Percentiles rank a stretch among this genome's conserved stretches.
phyloP scores from a whole-genome alignment of 345 rosid genomes.

The Brassica nigra region DNA sequence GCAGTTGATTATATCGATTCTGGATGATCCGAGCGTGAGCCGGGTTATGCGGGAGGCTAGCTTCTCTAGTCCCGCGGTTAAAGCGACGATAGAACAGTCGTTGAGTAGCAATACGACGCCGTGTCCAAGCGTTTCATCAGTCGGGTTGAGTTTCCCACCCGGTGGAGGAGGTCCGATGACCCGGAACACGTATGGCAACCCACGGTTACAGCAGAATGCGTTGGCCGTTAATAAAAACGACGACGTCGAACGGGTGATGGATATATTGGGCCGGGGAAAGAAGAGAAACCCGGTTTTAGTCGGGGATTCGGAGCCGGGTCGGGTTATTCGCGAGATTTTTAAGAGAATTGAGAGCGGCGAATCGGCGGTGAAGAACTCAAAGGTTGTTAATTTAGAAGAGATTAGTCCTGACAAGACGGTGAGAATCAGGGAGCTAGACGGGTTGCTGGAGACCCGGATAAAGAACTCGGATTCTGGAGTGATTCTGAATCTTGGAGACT shows the following conservation, averaged over 20 bases:
- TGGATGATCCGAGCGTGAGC: slow-evolving; percentile 98
- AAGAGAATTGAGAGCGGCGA: slow-evolving; percentile 64
- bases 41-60: slow-evolving; percentile 99
- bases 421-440: slow-evolving; percentile 57
- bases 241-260: slow-evolving; percentile 67
- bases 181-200: slow-evolving; percentile 72
- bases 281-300: slow-evolving; percentile 90
- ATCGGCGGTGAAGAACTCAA: slow-evolving; percentile 56
- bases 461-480: slow-evolving; percentile 43
- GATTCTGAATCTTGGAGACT: slow-evolving; percentile 83
- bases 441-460: slow-evolving; percentile 54
- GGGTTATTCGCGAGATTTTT: slow-evolving; percentile 65
- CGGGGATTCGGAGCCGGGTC: slow-evolving; percentile 82
- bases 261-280: slow-evolving; percentile 61
- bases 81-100: slow-evolving; percentile 89
- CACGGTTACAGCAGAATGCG: slow-evolving; percentile 63
- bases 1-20: slow-evolving; percentile 89
- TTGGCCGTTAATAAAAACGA: slow-evolving; percentile 56
- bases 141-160: slow-evolving; percentile 67
- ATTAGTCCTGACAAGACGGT: slow-evolving; percentile 51
- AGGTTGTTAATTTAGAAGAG: slow-evolving; percentile 69
- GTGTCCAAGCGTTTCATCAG: slow-evolving; percentile 45
- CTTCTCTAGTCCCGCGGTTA: slow-evolving; percentile 95
- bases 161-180: slow-evolving; percentile 35
- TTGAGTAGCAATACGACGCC: slow-evolving; percentile 43